A percentile compares a stretch with the other conserved stretches of the same genome.
Evolutionary conservation across 78 protist genomes (phyloP).

Genomic region (Isochrysis galbana): DNA sequence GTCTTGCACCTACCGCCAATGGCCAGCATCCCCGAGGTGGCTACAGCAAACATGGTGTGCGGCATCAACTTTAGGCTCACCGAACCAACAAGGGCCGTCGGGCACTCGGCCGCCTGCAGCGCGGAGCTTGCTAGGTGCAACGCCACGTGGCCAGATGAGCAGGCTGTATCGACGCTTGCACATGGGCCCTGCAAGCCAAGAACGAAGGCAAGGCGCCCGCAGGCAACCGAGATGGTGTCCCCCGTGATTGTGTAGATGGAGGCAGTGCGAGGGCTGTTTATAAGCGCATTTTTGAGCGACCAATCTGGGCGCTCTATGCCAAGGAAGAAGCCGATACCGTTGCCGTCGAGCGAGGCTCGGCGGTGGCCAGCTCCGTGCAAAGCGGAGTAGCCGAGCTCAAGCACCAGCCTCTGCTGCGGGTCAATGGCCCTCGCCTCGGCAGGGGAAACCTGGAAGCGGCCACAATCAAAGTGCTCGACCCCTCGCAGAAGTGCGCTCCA

Average conservation of each 20-base stretch:
- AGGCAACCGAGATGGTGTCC: not conserved
- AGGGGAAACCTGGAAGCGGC: not conserved
- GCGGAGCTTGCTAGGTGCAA: not conserved
- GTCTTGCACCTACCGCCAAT: not conserved
- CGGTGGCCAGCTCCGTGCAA: not conserved
- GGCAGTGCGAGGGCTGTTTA: not conserved
- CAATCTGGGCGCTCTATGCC: not conserved
- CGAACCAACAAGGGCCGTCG: not conserved
- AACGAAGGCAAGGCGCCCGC: conserved; percentile 65
- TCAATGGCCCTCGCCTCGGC: conserved; percentile 32
- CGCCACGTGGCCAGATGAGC: not conserved
- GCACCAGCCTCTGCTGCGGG: conserved; percentile 15
- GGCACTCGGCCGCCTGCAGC: not conserved
- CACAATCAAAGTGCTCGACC: not conserved
- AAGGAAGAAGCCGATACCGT: not conserved
- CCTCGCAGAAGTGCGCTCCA: not conserved
- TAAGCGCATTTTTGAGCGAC: not conserved
- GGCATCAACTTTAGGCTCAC: not conserved
- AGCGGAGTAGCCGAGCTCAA: not conserved
- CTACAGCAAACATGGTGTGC: not conserved
- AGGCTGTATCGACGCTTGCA: conserved; percentile 71
- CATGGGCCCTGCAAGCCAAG: conserved; percentile 79
- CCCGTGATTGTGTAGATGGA: not conserved
- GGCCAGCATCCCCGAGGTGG: not conserved
- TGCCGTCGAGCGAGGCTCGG: not conserved